phyloP scores from a whole-genome alignment of 495 filamentous ascomycete species.

The Annulohypoxylon nitens region DNA sequence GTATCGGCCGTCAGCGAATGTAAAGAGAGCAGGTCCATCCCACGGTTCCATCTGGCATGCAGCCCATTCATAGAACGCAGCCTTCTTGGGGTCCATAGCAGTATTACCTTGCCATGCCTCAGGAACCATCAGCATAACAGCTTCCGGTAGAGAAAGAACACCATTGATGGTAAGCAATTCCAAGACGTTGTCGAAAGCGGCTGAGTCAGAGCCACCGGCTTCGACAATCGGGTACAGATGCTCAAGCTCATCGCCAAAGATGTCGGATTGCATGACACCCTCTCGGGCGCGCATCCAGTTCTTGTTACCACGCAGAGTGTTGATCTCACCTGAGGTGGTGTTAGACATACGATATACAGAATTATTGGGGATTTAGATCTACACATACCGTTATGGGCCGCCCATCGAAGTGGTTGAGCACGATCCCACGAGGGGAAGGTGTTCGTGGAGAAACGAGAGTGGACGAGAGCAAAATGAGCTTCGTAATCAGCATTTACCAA shows the following conservation, averaged over 20 bases:
- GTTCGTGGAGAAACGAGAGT: constrained; percentile 98
- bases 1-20: constrained; percentile 97
- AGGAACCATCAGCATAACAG: constrained; percentile 99
- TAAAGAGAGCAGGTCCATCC: constrained; percentile 98
- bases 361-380: constrained; percentile 35
- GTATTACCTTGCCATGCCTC: constrained; percentile 98
- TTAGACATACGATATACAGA: constrained; percentile 55
- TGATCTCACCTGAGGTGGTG: constrained; percentile 79
- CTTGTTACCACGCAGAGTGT: constrained; percentile 98
- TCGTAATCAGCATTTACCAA: constrained; percentile 97
- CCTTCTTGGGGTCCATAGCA: constrained; percentile 93
- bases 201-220: constrained; percentile 97
- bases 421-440: constrained; percentile 99
- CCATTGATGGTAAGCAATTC: constrained; percentile 97
- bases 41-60: constrained; percentile 99
- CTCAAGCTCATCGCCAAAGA: constrained; percentile 95
- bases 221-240: constrained; percentile 94
- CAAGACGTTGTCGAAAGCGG: constrained; percentile 97
- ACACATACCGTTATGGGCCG: constrained; percentile 90
- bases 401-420: constrained; percentile 96
- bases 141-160: constrained; percentile 95
- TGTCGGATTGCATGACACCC: constrained; percentile 91
- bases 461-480: constrained; percentile 96
- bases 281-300: constrained; percentile 99
- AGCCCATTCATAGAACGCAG: constrained; percentile 99